Evolutionary conservation across 2,329 filamentous ascomycete genomes (phyloP), one percentile per base, ranked within the genome.

Genomic region (Penicillium sp.): DNA sequence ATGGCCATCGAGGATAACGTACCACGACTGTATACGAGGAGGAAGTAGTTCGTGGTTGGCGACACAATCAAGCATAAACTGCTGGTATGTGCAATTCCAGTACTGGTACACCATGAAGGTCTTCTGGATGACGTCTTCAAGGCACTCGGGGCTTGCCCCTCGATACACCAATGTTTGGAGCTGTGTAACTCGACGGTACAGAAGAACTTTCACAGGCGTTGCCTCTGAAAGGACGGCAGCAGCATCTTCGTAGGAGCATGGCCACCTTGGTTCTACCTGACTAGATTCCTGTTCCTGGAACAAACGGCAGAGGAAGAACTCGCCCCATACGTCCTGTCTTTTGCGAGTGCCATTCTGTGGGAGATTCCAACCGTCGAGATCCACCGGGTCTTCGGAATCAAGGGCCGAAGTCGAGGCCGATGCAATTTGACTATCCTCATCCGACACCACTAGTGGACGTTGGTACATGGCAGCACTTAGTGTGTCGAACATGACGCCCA

Each of bases 401-500:
- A 38, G 4, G 4, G 18, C 14, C 36, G 44, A 29, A 16, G 42
- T 32, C 3, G 50, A 37, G 3, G 38, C 38, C 16, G 45, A 52
- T 34, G 52, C 57, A 27, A 72, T 63, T 34, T 73, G 67, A 44
- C 70, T 74, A 44, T 76, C 73, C 50, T 74, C 72, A 47, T 75
- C 71, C 1, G 68, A 70, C 4, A 75, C 66, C 0, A 74, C 69
- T 0, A 73, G 57, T 3, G 73, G 69, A 1, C 72, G 69, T 40
- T 72, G 67, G 41, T 75, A 70, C 69, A 81, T 77, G 1, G 77
- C 76, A 0, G 78, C 72, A 0, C 75, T 78, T 7, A 80, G 61
- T 0, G 78, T 81, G 54, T 81, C 78, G 39, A 79, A 77, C 78
- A 81, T 81, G 37, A 80, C 67, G 0, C 74, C 76, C 13, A 82